A percentile compares a stretch with the other conserved stretches of the same genome.
These are phyloP conservation scores for Chaetomium sp. DNA, from an alignment of 2,329 filamentous ascomycete genomes.

Conservation along the genomic window DNA sequence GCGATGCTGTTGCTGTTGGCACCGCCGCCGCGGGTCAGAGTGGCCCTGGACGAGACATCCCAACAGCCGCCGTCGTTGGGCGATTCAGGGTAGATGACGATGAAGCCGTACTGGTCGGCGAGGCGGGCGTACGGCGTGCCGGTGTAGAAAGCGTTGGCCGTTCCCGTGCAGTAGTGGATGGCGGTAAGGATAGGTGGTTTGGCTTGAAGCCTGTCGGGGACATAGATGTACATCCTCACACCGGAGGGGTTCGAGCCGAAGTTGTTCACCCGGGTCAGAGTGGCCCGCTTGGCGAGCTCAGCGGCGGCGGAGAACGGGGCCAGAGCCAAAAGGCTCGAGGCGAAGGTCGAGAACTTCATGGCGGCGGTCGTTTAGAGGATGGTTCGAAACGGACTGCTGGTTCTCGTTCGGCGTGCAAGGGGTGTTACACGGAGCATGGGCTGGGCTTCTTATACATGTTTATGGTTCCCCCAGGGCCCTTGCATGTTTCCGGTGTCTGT, in stretches of 20 bases:
- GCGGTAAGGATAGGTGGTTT: constrained; percentile 56
- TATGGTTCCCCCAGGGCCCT: not conserved
- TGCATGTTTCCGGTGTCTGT: not conserved
- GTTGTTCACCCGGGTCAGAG: constrained; percentile 37
- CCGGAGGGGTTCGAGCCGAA: constrained; percentile 38
- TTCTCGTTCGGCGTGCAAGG: not conserved
- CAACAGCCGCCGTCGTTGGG: constrained; percentile 53
- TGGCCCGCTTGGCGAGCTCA: constrained; percentile 30
- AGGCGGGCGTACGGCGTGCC: constrained; percentile 55
- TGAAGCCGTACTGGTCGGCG: constrained; percentile 59
- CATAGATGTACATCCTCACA: constrained; percentile 40
- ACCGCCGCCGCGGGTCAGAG: constrained; percentile 54
- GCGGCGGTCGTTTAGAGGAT: not conserved
- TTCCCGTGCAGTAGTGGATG: constrained; percentile 59
- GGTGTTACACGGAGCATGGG: not conserved
- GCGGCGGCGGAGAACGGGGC: constrained; percentile 31
- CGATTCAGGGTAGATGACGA: constrained; percentile 53
- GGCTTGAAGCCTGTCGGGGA: constrained; percentile 42
- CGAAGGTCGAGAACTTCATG: constrained; percentile 32
- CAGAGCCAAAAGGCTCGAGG: constrained; percentile 32
- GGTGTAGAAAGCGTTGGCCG: constrained; percentile 53
- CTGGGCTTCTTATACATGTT: constrained; percentile 5
- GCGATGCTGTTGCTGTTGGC: constrained; percentile 55
- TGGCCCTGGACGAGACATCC: constrained; percentile 58
- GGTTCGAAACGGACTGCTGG: not conserved